Base-by-base conservation (phyloP, 768 basidiomycete genomes). In the Rhizopogon vulgaris region DNA sequence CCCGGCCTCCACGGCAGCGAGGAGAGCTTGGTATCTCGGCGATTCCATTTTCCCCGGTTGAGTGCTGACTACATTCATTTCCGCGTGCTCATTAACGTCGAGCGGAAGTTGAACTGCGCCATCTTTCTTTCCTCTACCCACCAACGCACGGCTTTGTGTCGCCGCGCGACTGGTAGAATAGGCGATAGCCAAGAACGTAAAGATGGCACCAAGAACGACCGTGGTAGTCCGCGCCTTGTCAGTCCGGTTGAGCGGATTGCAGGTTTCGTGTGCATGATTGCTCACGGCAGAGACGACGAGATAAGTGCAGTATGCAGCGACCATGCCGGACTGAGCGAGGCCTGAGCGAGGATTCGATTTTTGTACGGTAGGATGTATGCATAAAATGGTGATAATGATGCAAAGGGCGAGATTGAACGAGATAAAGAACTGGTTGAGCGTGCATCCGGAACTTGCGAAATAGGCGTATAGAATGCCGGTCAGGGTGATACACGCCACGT, bases 131-230 rank as follows among this genome's bases (percentile, higher is more conserved):
- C 76, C 76, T 53, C 75, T 83, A 2, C 94, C 94, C 0, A 88
- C 86, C 22, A 99, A 71, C 6, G 93, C 95, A 53, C 89, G 83
- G 61, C 89, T 91, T 69, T 95, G 93, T 0, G 96, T 99, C 9
- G 96, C 96, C 5, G 96, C 96, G 47, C 95, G 79, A 24, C 86
- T 90, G 0, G 96, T 98, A 27, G 94, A 97, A 65, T 97, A 99
- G 6, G 96, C 95, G 59, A 99, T 96, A 4, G 96, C 94, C 41
- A 98, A 71, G 82, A 99, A 99, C 0, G 96, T 99, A 70, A 99
- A 96, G 10, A 92, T 67, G 7, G 91, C 96, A 28, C 96, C 96
- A 40, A 97, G 76, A 25, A 97, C 74, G 41, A 96, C 83, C 2
- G 90, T 87, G 7, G 92, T 93, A 36, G 84, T 92, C 54, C 85